Evolutionary conservation across 257 asterid genomes (phyloP).

Genomic region (Gardenia jasminoides): DNA sequence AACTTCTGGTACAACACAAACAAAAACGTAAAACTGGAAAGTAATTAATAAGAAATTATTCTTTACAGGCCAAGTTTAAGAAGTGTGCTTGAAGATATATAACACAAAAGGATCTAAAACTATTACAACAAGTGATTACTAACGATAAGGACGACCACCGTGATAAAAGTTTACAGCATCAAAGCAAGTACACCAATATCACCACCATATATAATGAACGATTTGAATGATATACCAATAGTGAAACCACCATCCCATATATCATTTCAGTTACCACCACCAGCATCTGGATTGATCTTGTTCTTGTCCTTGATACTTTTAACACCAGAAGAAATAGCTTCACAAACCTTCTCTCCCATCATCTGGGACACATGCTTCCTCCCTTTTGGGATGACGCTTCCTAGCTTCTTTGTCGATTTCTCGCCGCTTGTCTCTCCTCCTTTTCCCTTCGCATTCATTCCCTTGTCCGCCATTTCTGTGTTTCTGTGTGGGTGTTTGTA

Average conservation of each 20-base stretch:
- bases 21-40: no score
- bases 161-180: no score
- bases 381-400: neutral
- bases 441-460: neutral
- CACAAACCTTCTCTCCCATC: conserved; percentile 1
- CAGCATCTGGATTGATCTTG: neutral
- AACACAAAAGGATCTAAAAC: no score
- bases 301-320: neutral
- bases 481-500: neutral
- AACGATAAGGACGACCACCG: no score
- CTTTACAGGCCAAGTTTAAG: no score
- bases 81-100: no score
- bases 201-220: no score
- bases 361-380: conserved; percentile 1
- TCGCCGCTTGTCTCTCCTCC: neutral
- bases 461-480: neutral
- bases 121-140: no score
- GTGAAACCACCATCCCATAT: neutral
- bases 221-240: no score
- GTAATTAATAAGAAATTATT: no score
- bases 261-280: neutral
- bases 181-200: no score
- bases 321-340: neutral
- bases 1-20: no score
- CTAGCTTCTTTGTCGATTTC: neutral